Evolutionary conservation across 495 filamentous ascomycete genomes (phyloP), one percentile per base, ranked within the genome.

Genomic region (Penicillium pancosmium): DNA sequence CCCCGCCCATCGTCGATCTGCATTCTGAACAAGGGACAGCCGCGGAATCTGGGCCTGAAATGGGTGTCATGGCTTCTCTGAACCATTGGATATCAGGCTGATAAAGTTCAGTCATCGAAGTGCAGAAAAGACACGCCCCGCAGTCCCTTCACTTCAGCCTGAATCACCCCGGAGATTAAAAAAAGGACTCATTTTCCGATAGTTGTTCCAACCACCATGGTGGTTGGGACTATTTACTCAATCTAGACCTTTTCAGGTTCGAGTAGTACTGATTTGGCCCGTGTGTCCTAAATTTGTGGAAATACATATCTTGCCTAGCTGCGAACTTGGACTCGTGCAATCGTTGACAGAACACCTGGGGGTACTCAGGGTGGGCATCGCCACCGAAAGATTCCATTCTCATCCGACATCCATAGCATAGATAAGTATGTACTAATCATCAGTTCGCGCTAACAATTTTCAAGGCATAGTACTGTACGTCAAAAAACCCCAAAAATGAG

Each of bases 1-100:
- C 27, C 51, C 44, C n/a, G 23, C 51, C 25, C 36, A 38, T 12
- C 15, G 52, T 44, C 57, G 57, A 60, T 60, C 57, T 40, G 18
- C 11, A 25, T 53, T 47, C 50, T 40, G 18, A 11, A 27, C 41
- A 38, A 41, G 3, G 23, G 46, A 31, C 9, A 3, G 46, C 1
- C 46, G 19, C 46, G 46, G 46, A 10, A 31, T 19, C 11, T 48
- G 46, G 23, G 18, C 21, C 46, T 48, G 46, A 48, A 48, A 48
- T 21, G 46, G 23, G 46, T 48, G 21, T 48, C 46, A 48, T 23
- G 8, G 15, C 12, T 4, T 25, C 1, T 48, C 9, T 27, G 46
- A 7, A 27, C 21, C 46, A 48, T 25, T 48, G 9, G 19, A 12
- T 25, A 27, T 12, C 8, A 13, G 1, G 8, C 9, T 7, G 10